Conservation (phyloP, 2,329 filamentous ascomycete species). For the Pyricularia grisea region DNA sequence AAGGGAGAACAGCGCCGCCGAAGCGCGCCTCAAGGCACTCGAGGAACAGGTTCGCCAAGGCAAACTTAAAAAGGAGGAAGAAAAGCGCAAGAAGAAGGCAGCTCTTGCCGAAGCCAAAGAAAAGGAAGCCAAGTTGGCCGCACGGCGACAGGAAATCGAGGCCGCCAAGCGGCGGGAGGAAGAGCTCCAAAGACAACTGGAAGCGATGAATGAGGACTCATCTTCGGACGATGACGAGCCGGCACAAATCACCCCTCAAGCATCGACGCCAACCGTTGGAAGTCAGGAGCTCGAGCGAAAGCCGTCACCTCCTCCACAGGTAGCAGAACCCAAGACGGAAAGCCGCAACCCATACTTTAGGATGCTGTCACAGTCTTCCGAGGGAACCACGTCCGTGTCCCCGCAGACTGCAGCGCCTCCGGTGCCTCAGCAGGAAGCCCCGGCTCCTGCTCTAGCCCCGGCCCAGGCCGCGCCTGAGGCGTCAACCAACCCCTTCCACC, state of each 20-base stretch:
- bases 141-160: constrained; percentile 85
- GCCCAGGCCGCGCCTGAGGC: constrained; percentile 38
- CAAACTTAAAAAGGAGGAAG: constrained; percentile 93
- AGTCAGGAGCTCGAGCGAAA: constrained; percentile 46
- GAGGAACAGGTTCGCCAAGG: constrained; percentile 91
- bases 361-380: constrained; percentile 66
- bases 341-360: constrained; percentile 94
- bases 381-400: constrained; percentile 28
- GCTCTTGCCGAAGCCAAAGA: constrained; percentile 79
- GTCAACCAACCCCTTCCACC: constrained; percentile 95
- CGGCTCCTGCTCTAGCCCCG: constrained; percentile 25
- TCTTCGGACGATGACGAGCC: constrained; percentile 68
- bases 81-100: constrained; percentile 86
- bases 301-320: constrained; percentile 34
- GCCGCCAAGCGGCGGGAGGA: constrained; percentile 82
- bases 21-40: constrained; percentile 75
- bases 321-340: constrained; percentile 47
- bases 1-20: constrained; percentile 70
- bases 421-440: constrained; percentile 30
- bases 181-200: constrained; percentile 80
- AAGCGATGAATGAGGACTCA: constrained; percentile 62
- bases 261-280: constrained; percentile 46
- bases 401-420: constrained; percentile 29
- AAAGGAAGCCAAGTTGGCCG: constrained; percentile 74
- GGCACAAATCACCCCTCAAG: constrained; percentile 56